phyloP scores from a whole-genome alignment of 2,329 filamentous ascomycete species.

The Lasiodiplodia sp. region DNA sequence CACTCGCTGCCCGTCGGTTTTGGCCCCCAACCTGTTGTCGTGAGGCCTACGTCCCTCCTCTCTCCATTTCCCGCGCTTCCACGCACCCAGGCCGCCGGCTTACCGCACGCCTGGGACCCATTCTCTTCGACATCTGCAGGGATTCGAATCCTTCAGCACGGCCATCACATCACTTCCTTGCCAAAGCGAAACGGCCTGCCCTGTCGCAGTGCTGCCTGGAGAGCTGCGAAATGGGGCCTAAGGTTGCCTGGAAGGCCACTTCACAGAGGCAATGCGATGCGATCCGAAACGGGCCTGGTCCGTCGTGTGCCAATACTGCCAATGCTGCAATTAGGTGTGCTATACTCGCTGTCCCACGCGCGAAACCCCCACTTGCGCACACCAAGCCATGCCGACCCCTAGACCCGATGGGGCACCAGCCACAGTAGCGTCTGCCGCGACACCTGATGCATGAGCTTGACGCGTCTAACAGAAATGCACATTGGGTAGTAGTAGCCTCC shows the following conservation, averaged over 20 bases:
- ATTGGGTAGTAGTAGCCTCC: constrained; percentile 5
- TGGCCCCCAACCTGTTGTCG: constrained; percentile 18
- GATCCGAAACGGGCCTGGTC: constrained; percentile 13
- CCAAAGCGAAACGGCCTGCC: constrained; percentile 22
- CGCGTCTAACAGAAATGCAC: neutral
- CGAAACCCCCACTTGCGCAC: constrained; percentile 20
- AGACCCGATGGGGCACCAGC: constrained; percentile 2
- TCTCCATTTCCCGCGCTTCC: constrained; percentile 25
- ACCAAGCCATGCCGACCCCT: constrained; percentile 10
- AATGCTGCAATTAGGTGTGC: constrained; percentile 13
- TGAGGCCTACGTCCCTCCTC: neutral
- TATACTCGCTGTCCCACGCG: constrained; percentile 9
- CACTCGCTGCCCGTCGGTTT: neutral
- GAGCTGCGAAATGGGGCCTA: constrained; percentile 11
- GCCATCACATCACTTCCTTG: constrained; percentile 28
- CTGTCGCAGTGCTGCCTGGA: constrained; percentile 23
- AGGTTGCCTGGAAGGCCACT: constrained; percentile 5
- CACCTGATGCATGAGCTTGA: constrained; percentile 19
- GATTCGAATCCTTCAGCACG: constrained; percentile 25
- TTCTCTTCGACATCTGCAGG: constrained; percentile 5
- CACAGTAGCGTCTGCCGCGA: constrained; percentile 21
- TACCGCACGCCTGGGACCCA: constrained; percentile 27
- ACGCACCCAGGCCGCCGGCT: constrained; percentile 22
- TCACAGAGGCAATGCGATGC: constrained; percentile 12
- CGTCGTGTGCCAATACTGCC: constrained; percentile 10